Conservation (phyloP, 1,284 basidiomycete species). For the Sanghuangporus baumii region DNA sequence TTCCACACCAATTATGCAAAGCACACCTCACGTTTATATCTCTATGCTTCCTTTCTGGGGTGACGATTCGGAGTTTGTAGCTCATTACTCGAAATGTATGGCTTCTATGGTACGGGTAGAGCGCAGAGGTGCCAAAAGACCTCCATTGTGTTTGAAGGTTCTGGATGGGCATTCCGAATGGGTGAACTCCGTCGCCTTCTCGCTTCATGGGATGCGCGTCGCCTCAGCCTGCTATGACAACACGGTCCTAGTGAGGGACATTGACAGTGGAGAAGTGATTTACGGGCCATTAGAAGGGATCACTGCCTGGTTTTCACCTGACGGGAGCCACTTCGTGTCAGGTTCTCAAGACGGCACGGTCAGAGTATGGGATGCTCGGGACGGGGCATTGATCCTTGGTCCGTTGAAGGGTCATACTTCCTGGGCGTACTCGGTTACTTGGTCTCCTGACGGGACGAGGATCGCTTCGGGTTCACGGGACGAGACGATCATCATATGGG, state of each 20-base stretch:
- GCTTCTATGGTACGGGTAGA: not conserved
- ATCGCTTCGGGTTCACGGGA: not conserved
- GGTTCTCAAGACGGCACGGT: not conserved
- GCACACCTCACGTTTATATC: not conserved
- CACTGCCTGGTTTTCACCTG: not conserved
- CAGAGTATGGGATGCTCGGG: not conserved
- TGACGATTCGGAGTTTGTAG: not conserved
- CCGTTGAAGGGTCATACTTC: not conserved
- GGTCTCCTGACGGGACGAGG: not conserved
- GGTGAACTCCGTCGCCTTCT: slow-evolving; percentile 18
- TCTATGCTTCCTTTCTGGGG: not conserved
- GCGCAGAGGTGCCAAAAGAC: not conserved
- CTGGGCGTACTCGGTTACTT: not conserved
- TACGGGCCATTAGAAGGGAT: not conserved
- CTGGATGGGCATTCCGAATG: slow-evolving; percentile 17
- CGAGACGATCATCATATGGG: not conserved
- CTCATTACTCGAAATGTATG: not conserved
- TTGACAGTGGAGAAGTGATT: not conserved
- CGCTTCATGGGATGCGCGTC: slow-evolving; percentile 12
- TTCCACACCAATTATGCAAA: not conserved
- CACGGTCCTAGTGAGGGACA: slow-evolving; percentile 13
- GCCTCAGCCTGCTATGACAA: slow-evolving; percentile 11
- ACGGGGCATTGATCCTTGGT: not conserved
- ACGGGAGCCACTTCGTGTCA: not conserved
- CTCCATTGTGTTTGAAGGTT: not conserved